Evolutionary conservation across 2,329 filamentous ascomycete genomes (phyloP).

Genomic region (Beauveria australis): DNA sequence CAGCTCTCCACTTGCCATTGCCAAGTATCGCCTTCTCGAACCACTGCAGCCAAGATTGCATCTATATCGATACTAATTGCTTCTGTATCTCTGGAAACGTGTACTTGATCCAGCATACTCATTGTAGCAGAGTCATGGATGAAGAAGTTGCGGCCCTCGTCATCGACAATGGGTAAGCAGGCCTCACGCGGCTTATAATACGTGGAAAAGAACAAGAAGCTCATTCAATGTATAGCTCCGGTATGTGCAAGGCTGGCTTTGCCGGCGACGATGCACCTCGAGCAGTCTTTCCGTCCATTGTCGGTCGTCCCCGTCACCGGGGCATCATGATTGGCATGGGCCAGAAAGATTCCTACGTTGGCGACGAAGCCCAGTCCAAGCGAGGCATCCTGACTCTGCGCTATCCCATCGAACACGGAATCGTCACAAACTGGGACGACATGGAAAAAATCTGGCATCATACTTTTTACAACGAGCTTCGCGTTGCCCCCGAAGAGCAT

Average conservation of each 20-base stretch:
- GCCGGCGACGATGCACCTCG: constrained; percentile 99
- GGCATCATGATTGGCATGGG: constrained; percentile 99
- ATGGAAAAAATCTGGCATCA: constrained; percentile 99
- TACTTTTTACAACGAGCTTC: constrained; percentile 99
- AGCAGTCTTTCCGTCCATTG: constrained; percentile 98
- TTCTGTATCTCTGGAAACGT: background rate
- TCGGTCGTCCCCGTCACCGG: constrained; percentile 91
- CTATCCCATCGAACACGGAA: constrained; percentile 99
- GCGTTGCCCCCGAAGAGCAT: constrained; percentile 99
- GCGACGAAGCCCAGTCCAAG: constrained; percentile 99
- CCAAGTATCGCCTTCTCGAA: background rate
- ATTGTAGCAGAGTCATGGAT: background rate
- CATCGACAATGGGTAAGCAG: constrained; percentile 93
- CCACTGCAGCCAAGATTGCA: background rate
- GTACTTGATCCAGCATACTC: background rate
- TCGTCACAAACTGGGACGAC: constrained; percentile 99
- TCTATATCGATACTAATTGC: background rate
- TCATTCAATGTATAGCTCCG: constrained; percentile 61
- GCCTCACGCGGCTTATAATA: background rate
- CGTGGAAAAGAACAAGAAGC: background rate
- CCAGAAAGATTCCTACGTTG: constrained; percentile 99
- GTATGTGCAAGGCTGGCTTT: constrained; percentile 99
- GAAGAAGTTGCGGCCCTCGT: constrained; percentile 99
- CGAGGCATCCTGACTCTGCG: constrained; percentile 99
- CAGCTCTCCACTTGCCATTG: background rate